Base-by-base conservation (phyloP, 805 yeast genomes). In the Suhomyces emberorum region DNA sequence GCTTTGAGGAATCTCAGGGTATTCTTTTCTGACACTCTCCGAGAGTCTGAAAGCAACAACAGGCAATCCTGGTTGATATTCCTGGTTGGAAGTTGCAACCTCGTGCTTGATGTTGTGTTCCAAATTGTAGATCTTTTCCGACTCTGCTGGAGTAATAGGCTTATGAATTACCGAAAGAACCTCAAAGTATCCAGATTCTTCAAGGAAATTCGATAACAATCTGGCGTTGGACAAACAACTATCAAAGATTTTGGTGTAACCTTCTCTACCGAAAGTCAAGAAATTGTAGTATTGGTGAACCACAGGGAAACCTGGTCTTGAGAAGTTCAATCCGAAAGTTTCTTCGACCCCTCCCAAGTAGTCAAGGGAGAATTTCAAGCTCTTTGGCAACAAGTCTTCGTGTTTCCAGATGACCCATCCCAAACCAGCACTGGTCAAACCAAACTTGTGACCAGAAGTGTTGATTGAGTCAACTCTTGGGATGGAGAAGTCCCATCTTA, bases 371-470 rank as follows among this genome's bases (percentile, higher is more conserved):
- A 88, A 88, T 50, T 82, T 74, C 44, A 88, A 70, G 43, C 77
- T 78, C 39, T 79, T 70, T 16, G 96, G 93, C 44, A 88, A 69
- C 52, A 71, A 73, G 27, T 64, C 48, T 28, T 70, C 67, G 55
- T 79, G 79, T 56, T 81, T 78, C 88, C 95, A 89, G 37, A 88
- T 63, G 43, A 88, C 79, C 96, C 96, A 88, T 36, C 97, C 97
- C 35, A 86, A 72, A 28, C 97, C 97, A 8, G 91, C 95, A 17
- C 95, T 78, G 20, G 89, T 83, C 33, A 88, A 69, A 23, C 97
- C 97, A 62, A 85, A 88, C 64, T 88, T 88, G 66, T 88, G 97
- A 41, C 96, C 96, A 1, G 95, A 84, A 8, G 95, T 77, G 66
- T 88, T 89, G 63, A 88, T 88, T 20, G 89, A 80, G 44, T 74